These are phyloP conservation scores for Whalleya microplaca DNA, from an alignment of 2,329 filamentous ascomycete genomes.

Conservation along the genomic window DNA sequence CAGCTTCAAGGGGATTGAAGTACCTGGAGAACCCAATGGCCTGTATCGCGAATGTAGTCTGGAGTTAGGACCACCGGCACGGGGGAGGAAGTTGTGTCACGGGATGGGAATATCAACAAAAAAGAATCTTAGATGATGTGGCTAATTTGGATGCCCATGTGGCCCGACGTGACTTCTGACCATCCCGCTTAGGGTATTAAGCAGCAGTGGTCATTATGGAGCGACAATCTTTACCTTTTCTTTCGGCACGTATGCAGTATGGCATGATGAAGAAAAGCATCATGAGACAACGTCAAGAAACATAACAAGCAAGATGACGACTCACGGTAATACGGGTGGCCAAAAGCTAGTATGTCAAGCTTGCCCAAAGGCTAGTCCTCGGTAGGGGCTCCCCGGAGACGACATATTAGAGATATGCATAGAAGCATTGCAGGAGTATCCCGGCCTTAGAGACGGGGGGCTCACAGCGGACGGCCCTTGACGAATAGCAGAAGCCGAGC, in stretches of 20 bases:
- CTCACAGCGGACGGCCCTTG: slow-evolving; percentile 25
- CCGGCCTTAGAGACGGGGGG: slow-evolving; percentile 26
- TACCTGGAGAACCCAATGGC: slow-evolving; percentile 12
- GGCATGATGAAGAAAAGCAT: slow-evolving; percentile 35
- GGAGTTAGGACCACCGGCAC: slow-evolving; percentile 15
- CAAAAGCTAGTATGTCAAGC: slow-evolving; percentile 32
- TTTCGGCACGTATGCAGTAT: slow-evolving; percentile 34
- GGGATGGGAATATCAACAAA: slow-evolving; percentile 29
- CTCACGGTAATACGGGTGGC: slow-evolving; percentile 34
- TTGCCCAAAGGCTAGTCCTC: slow-evolving; percentile 29
- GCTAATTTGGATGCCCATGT: slow-evolving; percentile 39
- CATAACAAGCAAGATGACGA: slow-evolving; percentile 37
- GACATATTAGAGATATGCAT: slow-evolving; percentile 21
- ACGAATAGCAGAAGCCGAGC: slow-evolving; percentile 28
- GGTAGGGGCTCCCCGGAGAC: slow-evolving; percentile 25
- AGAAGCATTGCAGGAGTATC: slow-evolving; percentile 28
- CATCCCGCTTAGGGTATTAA: slow-evolving; percentile 36
- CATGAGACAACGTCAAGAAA: slow-evolving; percentile 36
- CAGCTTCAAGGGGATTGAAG: slow-evolving; percentile 13
- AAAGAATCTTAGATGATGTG: slow-evolving; percentile 38
- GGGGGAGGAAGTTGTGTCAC: slow-evolving; percentile 29
- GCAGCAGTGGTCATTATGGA: slow-evolving; percentile 34
- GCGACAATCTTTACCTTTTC: slow-evolving; percentile 40
- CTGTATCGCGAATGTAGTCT: slow-evolving; percentile 13
- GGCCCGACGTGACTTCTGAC: slow-evolving; percentile 36